phyloP scores from a whole-genome alignment of 345 rosid genomes.

The Salix brachista region DNA sequence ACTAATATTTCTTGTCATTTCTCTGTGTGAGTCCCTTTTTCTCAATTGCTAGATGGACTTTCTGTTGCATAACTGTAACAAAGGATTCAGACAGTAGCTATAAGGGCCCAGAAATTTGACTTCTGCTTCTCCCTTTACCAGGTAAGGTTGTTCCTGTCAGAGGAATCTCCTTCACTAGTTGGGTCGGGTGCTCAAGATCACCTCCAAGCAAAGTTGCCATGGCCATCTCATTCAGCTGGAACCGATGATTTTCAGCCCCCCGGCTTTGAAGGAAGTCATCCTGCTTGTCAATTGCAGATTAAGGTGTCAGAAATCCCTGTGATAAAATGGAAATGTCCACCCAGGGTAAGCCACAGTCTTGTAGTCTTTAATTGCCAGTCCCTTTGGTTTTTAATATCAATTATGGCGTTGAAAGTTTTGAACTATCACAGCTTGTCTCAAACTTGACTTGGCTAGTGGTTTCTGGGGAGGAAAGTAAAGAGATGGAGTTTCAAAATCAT shows the following conservation, averaged over 20 bases:
- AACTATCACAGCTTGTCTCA: slow-evolving; percentile 50
- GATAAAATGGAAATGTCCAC: slow-evolving; percentile 70
- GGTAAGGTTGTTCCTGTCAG: slow-evolving; percentile 77
- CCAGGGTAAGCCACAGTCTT: slow-evolving; percentile 44
- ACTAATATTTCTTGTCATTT: background rate
- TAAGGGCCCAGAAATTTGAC: background rate
- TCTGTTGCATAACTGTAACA: background rate
- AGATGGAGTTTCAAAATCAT: slow-evolving; percentile 61
- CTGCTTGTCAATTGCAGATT: slow-evolving; percentile 45
- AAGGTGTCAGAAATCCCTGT: slow-evolving; percentile 62
- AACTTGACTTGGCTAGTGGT: slow-evolving; percentile 72
- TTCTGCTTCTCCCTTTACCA: slow-evolving; percentile 25
- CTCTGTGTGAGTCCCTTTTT: background rate
- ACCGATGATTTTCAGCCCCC: slow-evolving; percentile 75
- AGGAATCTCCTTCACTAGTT: slow-evolving; percentile 88
- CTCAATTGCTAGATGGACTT: slow-evolving; percentile 11
- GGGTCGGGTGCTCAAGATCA: slow-evolving; percentile 79
- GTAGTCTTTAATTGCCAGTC: background rate
- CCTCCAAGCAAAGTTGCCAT: slow-evolving; percentile 80
- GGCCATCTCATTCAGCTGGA: slow-evolving; percentile 47
- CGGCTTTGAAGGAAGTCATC: slow-evolving; percentile 72
- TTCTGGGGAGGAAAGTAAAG: slow-evolving; percentile 85
- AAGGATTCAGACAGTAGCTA: background rate
- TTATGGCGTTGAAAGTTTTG: slow-evolving; percentile 20
- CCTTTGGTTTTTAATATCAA: background rate